These are phyloP conservation scores for Fusarium anthophilum DNA, from an alignment of 2,329 filamentous ascomycete species.

Conservation along the genomic window DNA sequence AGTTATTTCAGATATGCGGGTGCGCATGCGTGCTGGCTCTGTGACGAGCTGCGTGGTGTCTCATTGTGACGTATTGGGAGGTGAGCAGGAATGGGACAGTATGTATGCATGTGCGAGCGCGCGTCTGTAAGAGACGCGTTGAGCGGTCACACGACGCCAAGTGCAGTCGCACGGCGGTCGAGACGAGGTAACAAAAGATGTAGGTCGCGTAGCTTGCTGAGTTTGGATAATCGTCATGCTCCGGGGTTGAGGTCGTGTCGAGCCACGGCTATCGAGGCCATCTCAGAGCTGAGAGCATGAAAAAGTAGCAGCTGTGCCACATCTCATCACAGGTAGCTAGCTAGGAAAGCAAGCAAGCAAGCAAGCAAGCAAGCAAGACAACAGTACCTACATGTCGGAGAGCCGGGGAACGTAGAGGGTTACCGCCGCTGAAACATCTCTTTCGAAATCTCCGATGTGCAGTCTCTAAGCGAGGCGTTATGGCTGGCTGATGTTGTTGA, in stretches of 20 bases:
- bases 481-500: conserved; percentile 25
- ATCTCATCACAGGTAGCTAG: not conserved
- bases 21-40: conserved; percentile 10
- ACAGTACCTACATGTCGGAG: conserved; percentile 17
- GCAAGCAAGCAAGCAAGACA: not conserved
- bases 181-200: conserved; percentile 25
- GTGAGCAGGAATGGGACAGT: conserved; percentile 14
- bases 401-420: conserved; percentile 17
- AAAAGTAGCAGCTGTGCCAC: conserved; percentile 14
- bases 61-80: conserved; percentile 41
- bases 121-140: conserved; percentile 8
- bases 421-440: conserved; percentile 27
- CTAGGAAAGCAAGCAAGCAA: not conserved
- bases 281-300: conserved; percentile 13
- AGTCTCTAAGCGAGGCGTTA: conserved; percentile 36
- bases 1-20: conserved; percentile 11
- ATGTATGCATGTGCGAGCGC: conserved; percentile 1
- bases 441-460: conserved; percentile 43
- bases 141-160: conserved; percentile 20
- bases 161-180: not conserved
- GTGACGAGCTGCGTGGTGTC: conserved; percentile 30
- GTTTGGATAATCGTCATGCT: conserved; percentile 11
- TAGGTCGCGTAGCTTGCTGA: conserved; percentile 13
- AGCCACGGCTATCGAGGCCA: conserved; percentile 18
- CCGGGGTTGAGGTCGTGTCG: conserved; percentile 20